These are phyloP conservation scores for Cyberlindnera subsufficiens DNA, from an alignment of 805 yeast species.

Conservation along the genomic window DNA sequence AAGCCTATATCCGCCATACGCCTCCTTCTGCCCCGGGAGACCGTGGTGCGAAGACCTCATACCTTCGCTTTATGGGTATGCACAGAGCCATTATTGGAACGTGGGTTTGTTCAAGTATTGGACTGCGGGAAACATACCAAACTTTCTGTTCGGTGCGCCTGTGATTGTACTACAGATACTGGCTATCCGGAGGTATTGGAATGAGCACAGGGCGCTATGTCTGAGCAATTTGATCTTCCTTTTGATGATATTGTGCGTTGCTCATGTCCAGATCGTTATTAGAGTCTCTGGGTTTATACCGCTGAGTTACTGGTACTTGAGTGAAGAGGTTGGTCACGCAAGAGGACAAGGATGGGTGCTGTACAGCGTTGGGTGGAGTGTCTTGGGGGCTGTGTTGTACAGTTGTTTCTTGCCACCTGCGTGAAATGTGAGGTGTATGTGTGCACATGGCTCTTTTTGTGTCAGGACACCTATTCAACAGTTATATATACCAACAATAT, in stretches of 20 bases:
- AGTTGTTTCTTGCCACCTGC: constrained; percentile 94
- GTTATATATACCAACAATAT: too few relatives aligned
- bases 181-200: constrained; percentile 33
- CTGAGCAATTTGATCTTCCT: constrained; percentile 39
- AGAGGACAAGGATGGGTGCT: constrained; percentile 33
- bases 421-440: constrained; percentile 28
- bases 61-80: constrained; percentile 60
- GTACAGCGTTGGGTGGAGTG: constrained; percentile 57
- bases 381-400: constrained; percentile 65
- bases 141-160: constrained; percentile 74
- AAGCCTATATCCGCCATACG: constrained; percentile 50
- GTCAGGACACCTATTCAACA: background rate
- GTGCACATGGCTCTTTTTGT: too few relatives aligned
- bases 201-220: constrained; percentile 31
- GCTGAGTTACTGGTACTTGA: constrained; percentile 64
- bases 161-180: constrained; percentile 41
- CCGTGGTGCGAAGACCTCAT: constrained; percentile 66
- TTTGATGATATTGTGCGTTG: constrained; percentile 47
- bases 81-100: constrained; percentile 82
- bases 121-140: constrained; percentile 76
- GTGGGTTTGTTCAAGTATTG: constrained; percentile 79
- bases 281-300: constrained; percentile 78
- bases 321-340: constrained; percentile 27
- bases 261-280: constrained; percentile 85
- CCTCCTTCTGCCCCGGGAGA: constrained; percentile 55